phyloP scores from a whole-genome alignment of 495 filamentous ascomycete species.

The Neurospora sp. region DNA sequence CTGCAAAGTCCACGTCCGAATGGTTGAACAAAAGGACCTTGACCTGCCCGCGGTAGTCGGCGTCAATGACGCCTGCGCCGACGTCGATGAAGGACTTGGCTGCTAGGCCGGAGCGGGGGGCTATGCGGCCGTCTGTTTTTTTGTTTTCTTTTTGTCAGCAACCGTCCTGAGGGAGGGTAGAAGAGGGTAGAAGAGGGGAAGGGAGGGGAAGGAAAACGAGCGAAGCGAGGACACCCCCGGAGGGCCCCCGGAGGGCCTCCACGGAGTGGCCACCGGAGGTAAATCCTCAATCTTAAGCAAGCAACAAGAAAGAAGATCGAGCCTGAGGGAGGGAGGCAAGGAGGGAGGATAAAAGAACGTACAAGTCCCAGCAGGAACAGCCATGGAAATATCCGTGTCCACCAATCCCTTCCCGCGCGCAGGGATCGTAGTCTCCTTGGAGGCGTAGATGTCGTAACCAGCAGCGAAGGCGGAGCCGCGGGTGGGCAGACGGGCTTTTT shows the following conservation, averaged over 20 bases:
- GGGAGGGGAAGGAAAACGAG: too few species aligned
- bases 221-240: background rate
- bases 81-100: constrained; percentile 90
- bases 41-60: constrained; percentile 89
- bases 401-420: constrained; percentile 76
- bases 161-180: too few species aligned
- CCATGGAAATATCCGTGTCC: constrained; percentile 82
- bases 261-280: background rate
- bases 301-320: too few species aligned
- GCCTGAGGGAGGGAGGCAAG: fast-evolving
- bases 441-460: constrained; percentile 81
- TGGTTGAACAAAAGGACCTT: constrained; percentile 95
- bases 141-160: too few species aligned
- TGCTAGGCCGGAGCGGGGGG: constrained; percentile 84
- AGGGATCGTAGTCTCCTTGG: constrained; percentile 63
- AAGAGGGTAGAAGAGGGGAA: too few species aligned
- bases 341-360: constrained; percentile 21
- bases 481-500: constrained; percentile 65
- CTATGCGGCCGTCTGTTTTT: constrained; percentile 71
- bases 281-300: too few species aligned
- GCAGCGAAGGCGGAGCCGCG: constrained; percentile 83
- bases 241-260: background rate
- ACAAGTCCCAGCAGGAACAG: constrained; percentile 83
- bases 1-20: constrained; percentile 65
- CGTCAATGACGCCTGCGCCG: constrained; percentile 93